Evolutionary conservation across 2,329 filamentous ascomycete species (phyloP).

Genomic region (Volutella citrinella): DNA sequence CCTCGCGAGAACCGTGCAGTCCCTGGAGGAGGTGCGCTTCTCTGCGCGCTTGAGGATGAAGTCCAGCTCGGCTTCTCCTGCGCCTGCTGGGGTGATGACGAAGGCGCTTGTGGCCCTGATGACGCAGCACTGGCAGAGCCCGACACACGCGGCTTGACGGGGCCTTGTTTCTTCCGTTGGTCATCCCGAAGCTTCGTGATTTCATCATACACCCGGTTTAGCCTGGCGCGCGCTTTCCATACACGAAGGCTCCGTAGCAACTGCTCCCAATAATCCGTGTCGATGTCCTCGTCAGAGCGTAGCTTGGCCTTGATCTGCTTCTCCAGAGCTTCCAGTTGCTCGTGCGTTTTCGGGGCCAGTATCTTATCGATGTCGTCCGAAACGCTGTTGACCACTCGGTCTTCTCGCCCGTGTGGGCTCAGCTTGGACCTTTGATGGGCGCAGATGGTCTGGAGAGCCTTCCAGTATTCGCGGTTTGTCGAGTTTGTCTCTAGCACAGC

Average conservation of each 20-base stretch:
- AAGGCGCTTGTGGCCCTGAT: no score
- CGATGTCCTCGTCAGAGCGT: constrained; percentile 84
- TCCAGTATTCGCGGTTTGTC: constrained; percentile 87
- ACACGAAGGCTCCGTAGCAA: constrained; percentile 79
- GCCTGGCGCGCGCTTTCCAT: constrained; percentile 87
- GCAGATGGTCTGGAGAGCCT: constrained; percentile 82
- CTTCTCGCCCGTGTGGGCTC: constrained; percentile 59
- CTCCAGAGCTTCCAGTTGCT: constrained; percentile 84
- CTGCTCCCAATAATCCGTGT: constrained; percentile 97
- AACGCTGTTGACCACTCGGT: constrained; percentile 77
- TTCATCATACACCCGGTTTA: constrained; percentile 73
- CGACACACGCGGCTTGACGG: constrained; percentile 4
- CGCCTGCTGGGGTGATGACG: constrained; percentile 7
- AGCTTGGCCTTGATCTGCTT: constrained; percentile 84
- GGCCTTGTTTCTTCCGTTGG: constrained; percentile 51
- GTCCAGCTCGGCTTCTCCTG: constrained; percentile 9
- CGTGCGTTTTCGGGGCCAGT: constrained; percentile 77
- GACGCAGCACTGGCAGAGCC: no score
- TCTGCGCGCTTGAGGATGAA: constrained; percentile 23
- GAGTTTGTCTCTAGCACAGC: constrained; percentile 74
- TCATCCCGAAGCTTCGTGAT: constrained; percentile 69
- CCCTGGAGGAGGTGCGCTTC: constrained; percentile 45
- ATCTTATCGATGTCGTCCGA: constrained; percentile 85
- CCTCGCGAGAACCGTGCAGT: constrained; percentile 67
- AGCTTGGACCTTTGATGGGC: constrained; percentile 69